These are phyloP conservation scores for Aethionema arabicum DNA, from an alignment of 345 rosid species.

Conservation along the genomic window DNA sequence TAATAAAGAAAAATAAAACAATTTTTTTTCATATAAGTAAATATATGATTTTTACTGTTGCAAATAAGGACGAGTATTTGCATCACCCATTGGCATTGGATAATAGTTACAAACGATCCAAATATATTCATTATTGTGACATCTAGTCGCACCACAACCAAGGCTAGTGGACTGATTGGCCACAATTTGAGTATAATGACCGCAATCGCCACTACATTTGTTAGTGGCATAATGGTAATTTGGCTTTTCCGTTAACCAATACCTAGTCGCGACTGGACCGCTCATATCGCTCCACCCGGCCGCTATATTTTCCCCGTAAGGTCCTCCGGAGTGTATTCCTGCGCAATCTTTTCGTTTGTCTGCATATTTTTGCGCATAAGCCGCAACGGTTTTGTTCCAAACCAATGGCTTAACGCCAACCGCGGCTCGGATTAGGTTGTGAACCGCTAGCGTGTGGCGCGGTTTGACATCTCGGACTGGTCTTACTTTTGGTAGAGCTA, in stretches of 20 bases:
- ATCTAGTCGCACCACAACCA: conserved; percentile 64
- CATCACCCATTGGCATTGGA: conserved; percentile 41
- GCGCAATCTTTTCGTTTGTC: conserved; percentile 34
- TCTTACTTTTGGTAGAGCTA: conserved; percentile 18
- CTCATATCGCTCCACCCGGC: conserved; percentile 39
- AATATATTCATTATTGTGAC: conserved; percentile 47
- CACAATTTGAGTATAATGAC: conserved; percentile 74
- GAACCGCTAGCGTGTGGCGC: conserved; percentile 37
- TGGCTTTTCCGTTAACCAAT: conserved; percentile 57
- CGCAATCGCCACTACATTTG: conserved; percentile 44
- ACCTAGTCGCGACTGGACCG: conserved; percentile 41
- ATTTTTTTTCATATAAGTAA: no score
- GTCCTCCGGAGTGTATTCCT: conserved; percentile 46
- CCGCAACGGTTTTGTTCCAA: conserved; percentile 49
- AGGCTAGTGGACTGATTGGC: conserved; percentile 51
- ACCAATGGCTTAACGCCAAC: conserved; percentile 49
- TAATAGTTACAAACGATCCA: conserved; percentile 58
- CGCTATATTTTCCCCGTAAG: conserved; percentile 57
- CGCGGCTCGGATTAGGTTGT: conserved; percentile 46
- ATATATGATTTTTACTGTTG: no score
- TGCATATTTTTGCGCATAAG: conserved; percentile 44
- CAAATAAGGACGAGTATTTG: conserved; percentile 31
- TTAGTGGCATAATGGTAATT: conserved; percentile 51
- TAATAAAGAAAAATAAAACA: no score
- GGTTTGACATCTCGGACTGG: conserved; percentile 40